Evolutionary conservation across 2,329 filamentous ascomycete genomes (phyloP).

Genomic region (Dactylellina parvicollis): DNA sequence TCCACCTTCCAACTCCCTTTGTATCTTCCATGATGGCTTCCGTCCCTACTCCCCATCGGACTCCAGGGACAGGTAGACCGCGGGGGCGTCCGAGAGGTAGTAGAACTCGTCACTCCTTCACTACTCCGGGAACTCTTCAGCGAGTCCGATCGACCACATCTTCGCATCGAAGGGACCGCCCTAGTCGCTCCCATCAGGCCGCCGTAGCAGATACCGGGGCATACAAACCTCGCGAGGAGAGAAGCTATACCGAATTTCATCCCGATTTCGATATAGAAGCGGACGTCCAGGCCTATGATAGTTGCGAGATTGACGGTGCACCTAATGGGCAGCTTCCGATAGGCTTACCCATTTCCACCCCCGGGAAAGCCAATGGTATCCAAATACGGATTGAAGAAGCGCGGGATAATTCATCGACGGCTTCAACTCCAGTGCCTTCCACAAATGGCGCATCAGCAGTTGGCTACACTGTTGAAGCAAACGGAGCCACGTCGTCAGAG

Average conservation of each 20-base stretch:
- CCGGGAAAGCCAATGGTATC: conserved; percentile 63
- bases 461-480: conserved; percentile 21
- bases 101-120: conserved; percentile 44
- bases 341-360: conserved; percentile 8
- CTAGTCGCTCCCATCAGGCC: conserved; percentile 36
- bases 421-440: conserved; percentile 57
- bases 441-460: conserved; percentile 11
- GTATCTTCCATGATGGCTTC: conserved; percentile 37
- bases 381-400: conserved; percentile 61
- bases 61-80: conserved; percentile 47
- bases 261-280: conserved; percentile 90
- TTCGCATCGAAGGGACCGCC: conserved; percentile 36
- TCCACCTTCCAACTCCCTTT: not conserved
- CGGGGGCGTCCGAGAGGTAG: conserved; percentile 50
- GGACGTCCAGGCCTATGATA: conserved; percentile 78
- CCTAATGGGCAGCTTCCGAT: conserved; percentile 42
- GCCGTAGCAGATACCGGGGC: conserved; percentile 76
- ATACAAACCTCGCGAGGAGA: conserved; percentile 96
- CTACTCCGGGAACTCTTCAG: conserved; percentile 25
- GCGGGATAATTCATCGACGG: conserved; percentile 62
- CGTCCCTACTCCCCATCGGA: conserved; percentile 38
- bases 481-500: conserved; percentile 33
- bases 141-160: conserved; percentile 33
- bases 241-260: conserved; percentile 97
- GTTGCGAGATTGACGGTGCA: conserved; percentile 82